Conservation (phyloP, 352 stramenopile genomes). For the Pythium folliculosum region DNA sequence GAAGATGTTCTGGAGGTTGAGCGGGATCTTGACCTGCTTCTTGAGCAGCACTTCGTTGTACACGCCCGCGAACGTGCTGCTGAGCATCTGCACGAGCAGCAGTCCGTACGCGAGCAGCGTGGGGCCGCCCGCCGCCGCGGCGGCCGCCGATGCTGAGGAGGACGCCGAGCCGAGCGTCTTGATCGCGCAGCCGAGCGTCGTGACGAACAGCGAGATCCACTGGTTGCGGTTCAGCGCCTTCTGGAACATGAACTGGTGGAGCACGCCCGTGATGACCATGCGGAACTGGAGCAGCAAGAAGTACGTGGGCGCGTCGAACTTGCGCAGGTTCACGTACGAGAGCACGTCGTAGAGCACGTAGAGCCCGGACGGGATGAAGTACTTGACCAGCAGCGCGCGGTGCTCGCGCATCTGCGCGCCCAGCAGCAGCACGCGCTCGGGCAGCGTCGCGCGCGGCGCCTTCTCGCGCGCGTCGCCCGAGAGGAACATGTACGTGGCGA, state of each 20-base stretch:
- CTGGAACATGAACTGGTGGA: conserved; percentile 80
- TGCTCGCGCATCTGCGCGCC: conserved; percentile 42
- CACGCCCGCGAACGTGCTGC: conserved; percentile 77
- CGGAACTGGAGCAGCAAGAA: conserved; percentile 81
- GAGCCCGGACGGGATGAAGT: conserved; percentile 73
- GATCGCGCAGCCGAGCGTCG: conserved; percentile 72
- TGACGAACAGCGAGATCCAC: conserved; percentile 72
- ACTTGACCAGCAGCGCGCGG: conserved; percentile 53
- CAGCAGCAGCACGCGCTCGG: conserved; percentile 36
- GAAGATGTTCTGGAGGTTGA: conserved; percentile 85
- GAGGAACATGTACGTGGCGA: conserved; percentile 75
- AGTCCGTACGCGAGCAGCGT: conserved; percentile 58
- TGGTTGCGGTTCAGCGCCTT: conserved; percentile 76
- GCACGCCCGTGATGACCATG: conserved; percentile 74
- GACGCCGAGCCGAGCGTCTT: conserved; percentile 58
- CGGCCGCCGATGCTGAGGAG: conserved; percentile 13
- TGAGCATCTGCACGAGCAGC: conserved; percentile 76
- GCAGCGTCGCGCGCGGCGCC: conserved; percentile 21
- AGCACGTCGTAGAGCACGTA: conserved; percentile 86
- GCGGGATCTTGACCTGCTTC: conserved; percentile 62
- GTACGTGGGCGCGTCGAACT: conserved; percentile 77
- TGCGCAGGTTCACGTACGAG: conserved; percentile 79
- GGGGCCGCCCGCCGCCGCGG: conserved; percentile 1
- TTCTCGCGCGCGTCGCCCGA: conserved; percentile 40
- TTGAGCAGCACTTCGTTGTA: conserved; percentile 88